A percentile compares a stretch with the other conserved stretches of the same genome.
phyloP scores from a whole-genome alignment of 495 filamentous ascomycete species.

The Astrocystis sublimbata region DNA sequence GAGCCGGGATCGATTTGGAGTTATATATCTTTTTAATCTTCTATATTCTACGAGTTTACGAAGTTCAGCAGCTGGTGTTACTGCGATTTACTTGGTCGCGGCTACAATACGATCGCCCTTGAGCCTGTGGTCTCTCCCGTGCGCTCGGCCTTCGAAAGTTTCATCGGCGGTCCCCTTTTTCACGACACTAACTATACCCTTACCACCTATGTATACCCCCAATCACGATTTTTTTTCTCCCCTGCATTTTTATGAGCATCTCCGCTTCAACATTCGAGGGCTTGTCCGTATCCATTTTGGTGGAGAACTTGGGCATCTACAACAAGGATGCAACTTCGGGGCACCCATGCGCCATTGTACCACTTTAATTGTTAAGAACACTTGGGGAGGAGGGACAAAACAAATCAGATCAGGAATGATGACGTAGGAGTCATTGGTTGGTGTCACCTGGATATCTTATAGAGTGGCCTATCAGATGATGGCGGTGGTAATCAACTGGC shows the following conservation, averaged over 20 bases:
- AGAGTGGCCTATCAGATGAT: background rate
- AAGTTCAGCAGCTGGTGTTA: constrained; percentile 24
- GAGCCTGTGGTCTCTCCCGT: constrained; percentile 34
- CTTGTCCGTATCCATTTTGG: background rate
- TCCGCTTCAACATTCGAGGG: constrained; percentile 4
- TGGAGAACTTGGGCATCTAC: background rate
- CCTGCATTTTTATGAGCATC: constrained; percentile 11
- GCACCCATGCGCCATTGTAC: background rate
- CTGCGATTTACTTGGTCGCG: constrained; percentile 17
- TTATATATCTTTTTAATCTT: constrained; percentile 30
- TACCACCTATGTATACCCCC: constrained; percentile 29
- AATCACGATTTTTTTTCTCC: constrained; percentile 5
- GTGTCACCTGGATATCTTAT: constrained; percentile 14
- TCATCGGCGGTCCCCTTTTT: constrained; percentile 22
- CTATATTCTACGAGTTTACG: constrained; percentile 28
- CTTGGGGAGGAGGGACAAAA: background rate
- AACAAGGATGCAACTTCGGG: background rate
- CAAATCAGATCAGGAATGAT: background rate
- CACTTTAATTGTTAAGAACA: constrained; percentile 7
- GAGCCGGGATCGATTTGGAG: constrained; percentile 32
- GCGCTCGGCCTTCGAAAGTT: constrained; percentile 27
- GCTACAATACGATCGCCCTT: constrained; percentile 17
- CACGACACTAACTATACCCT: constrained; percentile 32
- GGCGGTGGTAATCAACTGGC: background rate
- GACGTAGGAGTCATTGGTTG: background rate